A percentile compares a stretch with the other conserved stretches of the same genome.
Evolutionary conservation across 371 early-diverging fungal genomes (phyloP).

Genomic region (Mucor ambiguus): DNA sequence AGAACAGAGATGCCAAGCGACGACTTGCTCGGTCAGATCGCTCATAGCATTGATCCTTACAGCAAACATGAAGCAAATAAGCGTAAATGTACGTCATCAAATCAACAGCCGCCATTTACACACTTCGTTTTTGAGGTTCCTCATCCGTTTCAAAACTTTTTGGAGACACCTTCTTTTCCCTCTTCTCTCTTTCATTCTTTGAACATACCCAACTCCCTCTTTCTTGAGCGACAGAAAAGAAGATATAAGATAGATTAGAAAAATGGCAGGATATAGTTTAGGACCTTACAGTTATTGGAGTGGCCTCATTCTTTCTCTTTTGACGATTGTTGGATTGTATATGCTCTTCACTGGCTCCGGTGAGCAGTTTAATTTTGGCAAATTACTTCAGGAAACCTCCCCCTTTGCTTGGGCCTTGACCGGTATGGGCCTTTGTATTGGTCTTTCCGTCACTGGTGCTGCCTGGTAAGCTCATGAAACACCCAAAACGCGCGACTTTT

Average conservation of each 20-base stretch:
- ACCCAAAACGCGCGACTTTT: slow-evolving; percentile 9
- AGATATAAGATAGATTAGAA: neutral
- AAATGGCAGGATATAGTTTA: slow-evolving; percentile 21
- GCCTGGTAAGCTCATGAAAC: slow-evolving; percentile 74
- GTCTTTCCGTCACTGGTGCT: slow-evolving; percentile 93
- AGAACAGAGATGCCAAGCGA: neutral
- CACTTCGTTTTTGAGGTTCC: neutral
- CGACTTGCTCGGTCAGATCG: neutral
- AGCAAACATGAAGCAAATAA: neutral
- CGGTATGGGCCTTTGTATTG: slow-evolving; percentile 88
- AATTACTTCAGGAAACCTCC: slow-evolving; percentile 72
- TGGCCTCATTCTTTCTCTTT: slow-evolving; percentile 32
- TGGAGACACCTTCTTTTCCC: neutral
- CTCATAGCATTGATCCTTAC: neutral
- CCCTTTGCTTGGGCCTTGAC: slow-evolving; percentile 92
- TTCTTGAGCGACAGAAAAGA: neutral
- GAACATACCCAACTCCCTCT: neutral
- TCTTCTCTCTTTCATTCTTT: neutral
- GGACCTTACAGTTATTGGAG: slow-evolving; percentile 29
- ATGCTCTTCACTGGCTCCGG: slow-evolving; percentile 87
- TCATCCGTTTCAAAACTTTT: slow-evolving; percentile 8
- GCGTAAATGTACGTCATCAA: slow-evolving; percentile 7
- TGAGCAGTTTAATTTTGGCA: slow-evolving; percentile 85
- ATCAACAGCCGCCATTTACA: slow-evolving; percentile 1
- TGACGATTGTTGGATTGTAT: slow-evolving; percentile 68